Evolutionary conservation across 2,329 filamentous ascomycete species (phyloP).

Genomic region (Epicoccum sorghinum): DNA sequence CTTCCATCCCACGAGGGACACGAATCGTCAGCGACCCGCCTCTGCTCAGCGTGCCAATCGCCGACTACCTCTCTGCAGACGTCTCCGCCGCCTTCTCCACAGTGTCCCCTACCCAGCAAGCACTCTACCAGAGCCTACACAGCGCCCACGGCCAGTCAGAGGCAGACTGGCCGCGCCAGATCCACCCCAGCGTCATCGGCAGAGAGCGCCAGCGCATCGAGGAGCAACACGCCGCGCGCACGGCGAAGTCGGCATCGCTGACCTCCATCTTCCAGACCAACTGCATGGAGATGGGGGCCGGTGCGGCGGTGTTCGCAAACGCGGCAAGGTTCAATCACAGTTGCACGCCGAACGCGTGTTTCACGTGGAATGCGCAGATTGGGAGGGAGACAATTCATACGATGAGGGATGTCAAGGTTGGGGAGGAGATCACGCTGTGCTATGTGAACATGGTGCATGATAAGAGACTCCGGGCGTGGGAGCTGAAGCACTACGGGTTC

Average conservation of each 20-base stretch:
- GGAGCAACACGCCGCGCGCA: constrained; percentile 42
- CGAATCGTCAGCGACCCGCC: constrained; percentile 50
- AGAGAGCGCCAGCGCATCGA: constrained; percentile 32
- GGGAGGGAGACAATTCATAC: constrained; percentile 43
- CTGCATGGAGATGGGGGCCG: constrained; percentile 45
- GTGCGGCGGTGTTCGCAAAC: constrained; percentile 45
- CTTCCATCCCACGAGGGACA: constrained; percentile 45
- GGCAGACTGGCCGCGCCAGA: constrained; percentile 31
- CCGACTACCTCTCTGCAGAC: constrained; percentile 40
- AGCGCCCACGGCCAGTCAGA: constrained; percentile 37
- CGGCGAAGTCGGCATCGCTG: constrained; percentile 24
- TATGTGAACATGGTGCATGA: constrained; percentile 47
- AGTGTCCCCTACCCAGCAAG: constrained; percentile 26
- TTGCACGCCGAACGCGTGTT: constrained; percentile 50
- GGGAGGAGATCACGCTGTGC: constrained; percentile 47
- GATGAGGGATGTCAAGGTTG: constrained; percentile 40
- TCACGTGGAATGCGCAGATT: constrained; percentile 42
- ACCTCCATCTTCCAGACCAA: constrained; percentile 51
- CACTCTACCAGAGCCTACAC: constrained; percentile 37
- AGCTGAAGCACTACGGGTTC: constrained; percentile 48
- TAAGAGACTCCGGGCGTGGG: constrained; percentile 34
- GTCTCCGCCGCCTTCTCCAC: constrained; percentile 37
- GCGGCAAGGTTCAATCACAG: constrained; percentile 51
- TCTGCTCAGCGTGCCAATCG: constrained; percentile 43
- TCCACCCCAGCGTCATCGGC: constrained; percentile 28